Evolutionary conservation across 441 rosid genomes (phyloP).

Genomic region (Syzygium malaccense): DNA sequence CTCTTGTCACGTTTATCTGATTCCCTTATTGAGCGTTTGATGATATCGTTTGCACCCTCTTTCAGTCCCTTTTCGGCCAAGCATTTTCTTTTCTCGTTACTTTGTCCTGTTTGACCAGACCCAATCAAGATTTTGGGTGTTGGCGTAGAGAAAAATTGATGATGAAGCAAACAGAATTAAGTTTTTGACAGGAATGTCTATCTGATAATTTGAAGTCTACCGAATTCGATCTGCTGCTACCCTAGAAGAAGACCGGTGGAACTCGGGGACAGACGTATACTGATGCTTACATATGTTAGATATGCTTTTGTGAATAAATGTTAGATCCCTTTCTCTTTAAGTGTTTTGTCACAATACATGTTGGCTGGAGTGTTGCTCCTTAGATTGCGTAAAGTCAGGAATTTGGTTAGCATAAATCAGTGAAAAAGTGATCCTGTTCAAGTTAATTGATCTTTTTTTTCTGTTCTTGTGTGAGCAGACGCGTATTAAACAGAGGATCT

Average conservation of each 20-base stretch:
- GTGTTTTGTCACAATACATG: neutral
- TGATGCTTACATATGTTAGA: neutral
- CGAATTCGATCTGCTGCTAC: neutral
- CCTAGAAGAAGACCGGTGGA: neutral
- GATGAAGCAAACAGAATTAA: neutral
- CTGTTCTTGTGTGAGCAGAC: neutral
- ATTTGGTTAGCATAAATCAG: neutral
- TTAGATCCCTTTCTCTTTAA: neutral
- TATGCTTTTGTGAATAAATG: neutral
- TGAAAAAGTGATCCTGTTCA: neutral
- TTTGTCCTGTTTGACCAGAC: neutral
- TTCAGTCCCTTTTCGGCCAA: neutral
- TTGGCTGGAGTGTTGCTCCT: neutral
- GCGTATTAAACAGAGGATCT: neutral
- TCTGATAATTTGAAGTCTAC: neutral
- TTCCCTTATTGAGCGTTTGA: neutral
- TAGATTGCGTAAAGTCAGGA: neutral
- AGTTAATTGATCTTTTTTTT: neutral
- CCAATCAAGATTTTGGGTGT: neutral
- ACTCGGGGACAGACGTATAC: neutral
- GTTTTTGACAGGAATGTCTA: neutral
- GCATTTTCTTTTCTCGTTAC: neutral
- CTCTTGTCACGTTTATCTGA: neutral
- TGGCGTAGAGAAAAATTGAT: neutral
- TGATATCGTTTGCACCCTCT: neutral